Base-by-base conservation (phyloP, 75 land plant species). In the Pinus albicaulis region DNA sequence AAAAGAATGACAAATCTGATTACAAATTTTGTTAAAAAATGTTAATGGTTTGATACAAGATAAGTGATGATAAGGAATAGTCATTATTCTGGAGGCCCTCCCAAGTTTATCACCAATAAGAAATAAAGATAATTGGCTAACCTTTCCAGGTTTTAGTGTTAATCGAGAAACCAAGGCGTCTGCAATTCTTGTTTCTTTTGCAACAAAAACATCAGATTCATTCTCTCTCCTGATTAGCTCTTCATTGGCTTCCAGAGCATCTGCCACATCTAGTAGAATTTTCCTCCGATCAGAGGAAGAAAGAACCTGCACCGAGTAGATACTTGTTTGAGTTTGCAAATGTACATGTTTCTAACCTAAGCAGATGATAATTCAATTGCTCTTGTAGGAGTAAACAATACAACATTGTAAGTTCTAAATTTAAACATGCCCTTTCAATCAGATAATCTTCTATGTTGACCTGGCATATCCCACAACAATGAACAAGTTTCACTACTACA, bases 101-200 rank as follows among this genome's bases (percentile, higher is more conserved):
- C 71, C 48, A 68, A 44, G 12, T 12, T 68, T 20, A 68, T 10
- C 41, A 22, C 53, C 41, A 68, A 24, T 6, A 3, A 55, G 24
- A 55, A 72, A 16, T 3, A 10, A 23, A 70, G 36, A 22, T 14
- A 59, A 59, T 31, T n/a, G 12, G n/a, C 78, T 80, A 82, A 77
- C 98, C 90, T 98, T 98, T 59, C 91, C 91, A 57, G 93, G 92
- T 75, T 95, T 98, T 58, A 98, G 59, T 15, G 83, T 87, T 70
- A 98, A 78, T 41, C 98, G 86, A 74, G 92, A 82, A 79, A 98
- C 77, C 66, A 98, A 77, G 19, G 98, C 59, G 56, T 85, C 85
- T 11, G 86, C 88, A 80, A 88, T 89, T 63, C 96, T 92, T 76
- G 89, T 85, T 56, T 78, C 68, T 69, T 87, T 75, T 13, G 98